Base-by-base conservation (phyloP, 495 filamentous ascomycete species). In the Penicillium manginii region DNA sequence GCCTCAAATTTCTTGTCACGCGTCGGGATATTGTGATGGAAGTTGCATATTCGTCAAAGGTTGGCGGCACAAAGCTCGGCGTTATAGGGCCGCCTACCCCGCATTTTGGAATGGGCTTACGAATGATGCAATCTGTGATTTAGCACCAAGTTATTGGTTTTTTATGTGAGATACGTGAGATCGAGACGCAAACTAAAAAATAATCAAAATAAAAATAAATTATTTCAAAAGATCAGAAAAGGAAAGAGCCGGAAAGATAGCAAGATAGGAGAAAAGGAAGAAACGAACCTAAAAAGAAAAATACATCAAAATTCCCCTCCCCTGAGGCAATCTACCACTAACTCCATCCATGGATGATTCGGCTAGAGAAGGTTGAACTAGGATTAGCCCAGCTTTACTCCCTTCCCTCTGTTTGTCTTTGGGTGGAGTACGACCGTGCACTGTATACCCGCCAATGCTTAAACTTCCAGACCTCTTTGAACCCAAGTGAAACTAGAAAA, bases 391-490 rank as follows among this genome's bases (percentile, higher is more conserved):
- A 17, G 40, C n/a, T 43, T 17, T 39, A 2, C 29, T 50, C 12
- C 9, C 19, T 43, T 43, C 7, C 17, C 40, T 18, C 17, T 43
- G 12, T 43, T 18, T 19, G 12, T 6, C 17, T 43, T 17, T 17
- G 17, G 17, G 21, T 47, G 45, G 45, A 47, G 45, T 19, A 62
- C 33, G 55, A 50, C 60, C 55, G 55, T 54, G 54, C 54, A 35
- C 50, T 29, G 31, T 50, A 57, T 54, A 58, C 55, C 55, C 54
- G 54, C 60, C 54, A 48, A 62, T 62, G 60, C 60, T 62, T 62
- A 62, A 62, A 54, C 55, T 58, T 62, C 42, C 3, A 29, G 26
- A 58, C 60, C 48, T 48, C 53, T 48, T 17, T 32, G 26, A 55
- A 18, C 17, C 54, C 60, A 51, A 39, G 60, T 62, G 60, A 62